Conservation (phyloP, 73 alveolate species). For the Stentor roeselii region DNA sequence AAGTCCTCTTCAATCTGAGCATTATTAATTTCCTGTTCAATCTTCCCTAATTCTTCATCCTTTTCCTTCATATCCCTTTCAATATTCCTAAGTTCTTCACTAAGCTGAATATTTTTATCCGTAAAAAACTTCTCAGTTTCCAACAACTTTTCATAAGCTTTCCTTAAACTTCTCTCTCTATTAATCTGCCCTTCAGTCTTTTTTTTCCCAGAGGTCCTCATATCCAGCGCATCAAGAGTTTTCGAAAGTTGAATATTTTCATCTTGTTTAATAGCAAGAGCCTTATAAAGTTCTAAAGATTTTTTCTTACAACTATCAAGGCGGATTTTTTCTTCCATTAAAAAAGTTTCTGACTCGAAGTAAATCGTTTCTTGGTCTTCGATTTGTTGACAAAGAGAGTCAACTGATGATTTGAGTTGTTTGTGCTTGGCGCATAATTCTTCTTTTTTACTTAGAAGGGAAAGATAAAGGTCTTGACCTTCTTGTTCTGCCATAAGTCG, state of each 20-base stretch:
- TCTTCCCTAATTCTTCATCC: not conserved
- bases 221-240: not conserved
- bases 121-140: not conserved
- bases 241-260: not conserved
- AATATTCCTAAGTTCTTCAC: not conserved
- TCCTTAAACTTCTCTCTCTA: not conserved
- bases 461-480: not conserved
- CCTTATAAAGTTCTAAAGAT: not conserved
- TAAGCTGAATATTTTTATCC: too few species aligned
- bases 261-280: not conserved
- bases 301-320: too few species aligned
- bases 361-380: not conserved
- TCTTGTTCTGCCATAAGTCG: not conserved
- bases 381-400: not conserved
- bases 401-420: too few species aligned
- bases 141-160: not conserved
- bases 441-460: not conserved
- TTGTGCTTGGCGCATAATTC: not conserved
- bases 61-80: not conserved
- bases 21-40: not conserved
- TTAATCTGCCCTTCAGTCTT: not conserved
- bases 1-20: not conserved
- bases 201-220: not conserved
- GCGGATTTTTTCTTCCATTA: not conserved
- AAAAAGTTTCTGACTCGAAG: not conserved